Conservation (phyloP, 225 moss, liverwort and hornwort species). For the Anthoceros angustus region DNA sequence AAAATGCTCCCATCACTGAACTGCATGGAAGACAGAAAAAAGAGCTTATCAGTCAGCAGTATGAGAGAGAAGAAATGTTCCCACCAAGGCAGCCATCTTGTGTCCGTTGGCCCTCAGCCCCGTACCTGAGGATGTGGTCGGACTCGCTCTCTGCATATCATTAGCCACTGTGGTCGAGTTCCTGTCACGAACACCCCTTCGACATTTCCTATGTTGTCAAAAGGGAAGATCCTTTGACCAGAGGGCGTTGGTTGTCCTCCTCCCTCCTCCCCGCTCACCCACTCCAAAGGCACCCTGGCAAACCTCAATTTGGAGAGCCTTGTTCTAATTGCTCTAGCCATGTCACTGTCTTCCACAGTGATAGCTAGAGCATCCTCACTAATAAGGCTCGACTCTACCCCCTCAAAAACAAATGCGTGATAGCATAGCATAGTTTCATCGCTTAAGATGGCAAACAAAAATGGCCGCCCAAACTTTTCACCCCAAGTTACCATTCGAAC, state of each 20-base stretch:
- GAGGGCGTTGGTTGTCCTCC: conserved; percentile 18
- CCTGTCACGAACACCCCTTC: conserved; percentile 90
- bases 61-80: too few relatives aligned
- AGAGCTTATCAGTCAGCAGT: too few relatives aligned
- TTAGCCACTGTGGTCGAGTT: conserved; percentile 73
- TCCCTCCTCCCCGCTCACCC: conserved; percentile 69
- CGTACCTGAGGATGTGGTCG: conserved; percentile 77
- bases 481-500: conserved; percentile 93
- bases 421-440: conserved; percentile 97
- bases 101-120: too few relatives aligned
- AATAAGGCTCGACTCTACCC: conserved; percentile 25
- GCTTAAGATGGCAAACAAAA: conserved; percentile 78
- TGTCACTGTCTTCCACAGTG: conserved; percentile 12
- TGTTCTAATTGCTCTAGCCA: conserved; percentile 13
- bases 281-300: conserved; percentile 64
- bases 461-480: conserved; percentile 81
- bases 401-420: conserved; percentile 80
- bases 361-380: conserved; percentile 13
- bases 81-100: too few relatives aligned
- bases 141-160: conserved; percentile 84
- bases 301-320: conserved; percentile 55
- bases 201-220: conserved; percentile 75
- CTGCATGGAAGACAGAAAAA: conserved; percentile 9
- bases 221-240: conserved; percentile 56
- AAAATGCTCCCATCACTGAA: conserved; percentile 74